Conservation (phyloP, 2,329 filamentous ascomycete genomes). For the Colletotrichum tabaci region DNA sequence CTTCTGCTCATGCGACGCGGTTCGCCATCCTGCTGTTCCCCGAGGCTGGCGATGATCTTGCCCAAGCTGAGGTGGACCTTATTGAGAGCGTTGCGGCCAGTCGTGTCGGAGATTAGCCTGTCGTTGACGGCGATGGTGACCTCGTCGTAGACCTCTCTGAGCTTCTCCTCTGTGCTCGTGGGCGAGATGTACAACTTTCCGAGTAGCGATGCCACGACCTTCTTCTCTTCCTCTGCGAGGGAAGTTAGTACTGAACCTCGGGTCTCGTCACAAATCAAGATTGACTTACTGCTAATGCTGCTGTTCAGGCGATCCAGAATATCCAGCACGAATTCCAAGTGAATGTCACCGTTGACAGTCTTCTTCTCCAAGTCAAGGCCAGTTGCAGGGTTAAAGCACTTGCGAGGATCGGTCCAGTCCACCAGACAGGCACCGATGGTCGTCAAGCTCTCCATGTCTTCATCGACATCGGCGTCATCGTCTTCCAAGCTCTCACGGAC, state of each 20-base stretch:
- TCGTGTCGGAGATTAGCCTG: slow-evolving; percentile 71
- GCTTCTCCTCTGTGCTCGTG: slow-evolving; percentile 71
- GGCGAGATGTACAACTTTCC: slow-evolving; percentile 86
- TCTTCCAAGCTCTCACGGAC: slow-evolving; percentile 81
- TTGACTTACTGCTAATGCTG: slow-evolving; percentile 75
- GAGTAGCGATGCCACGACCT: slow-evolving; percentile 82
- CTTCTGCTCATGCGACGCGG: slow-evolving; percentile 61
- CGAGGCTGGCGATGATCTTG: slow-evolving; percentile 76
- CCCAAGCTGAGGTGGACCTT: slow-evolving; percentile 78
- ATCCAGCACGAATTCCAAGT: slow-evolving; percentile 83
- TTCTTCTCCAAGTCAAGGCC: slow-evolving; percentile 72
- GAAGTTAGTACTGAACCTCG: slow-evolving; percentile 49
- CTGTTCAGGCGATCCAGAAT: slow-evolving; percentile 82
- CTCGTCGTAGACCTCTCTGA: slow-evolving; percentile 71
- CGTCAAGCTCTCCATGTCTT: slow-evolving; percentile 84
- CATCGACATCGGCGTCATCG: slow-evolving; percentile 80
- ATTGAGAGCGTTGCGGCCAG: slow-evolving; percentile 75
- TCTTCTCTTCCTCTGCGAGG: slow-evolving; percentile 84
- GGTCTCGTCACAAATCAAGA: not conserved
- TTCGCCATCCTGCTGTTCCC: slow-evolving; percentile 58
- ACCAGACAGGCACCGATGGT: slow-evolving; percentile 86
- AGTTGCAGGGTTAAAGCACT: slow-evolving; percentile 72
- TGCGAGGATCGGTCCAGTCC: slow-evolving; percentile 96
- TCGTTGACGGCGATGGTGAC: slow-evolving; percentile 75
- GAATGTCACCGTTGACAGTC: slow-evolving; percentile 81